Evolutionary conservation across 2,329 filamentous ascomycete species (phyloP), one percentile per base, ranked within the genome.

Genomic region (Diaporthe velutina): DNA sequence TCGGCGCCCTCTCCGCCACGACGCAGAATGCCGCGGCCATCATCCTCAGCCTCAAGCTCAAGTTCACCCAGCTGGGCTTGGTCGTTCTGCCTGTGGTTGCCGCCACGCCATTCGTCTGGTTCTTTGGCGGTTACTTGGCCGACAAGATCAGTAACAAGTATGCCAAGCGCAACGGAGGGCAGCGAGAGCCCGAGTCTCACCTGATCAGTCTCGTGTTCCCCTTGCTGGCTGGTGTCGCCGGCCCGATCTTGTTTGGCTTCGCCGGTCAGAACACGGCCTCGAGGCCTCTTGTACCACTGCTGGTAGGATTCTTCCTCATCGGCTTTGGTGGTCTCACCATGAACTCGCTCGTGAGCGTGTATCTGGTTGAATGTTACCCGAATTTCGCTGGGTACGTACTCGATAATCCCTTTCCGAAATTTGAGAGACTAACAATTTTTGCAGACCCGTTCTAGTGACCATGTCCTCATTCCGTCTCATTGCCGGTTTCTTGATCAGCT

Each of bases 381-480:
- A 75, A 74, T n/a, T 77, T 76, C 52, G 77, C 79, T 38, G 79
- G 79, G 75, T 78, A 45, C 33, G 76, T 75, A 15, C 1, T 15
- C 10, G 13, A 19, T 6, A 15, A 10, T 25, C 4, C n/a, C 1
- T 4, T 2, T 13, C 30, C 22, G 22, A 17, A 22, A 10, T 6
- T 12, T 3, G 19, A 54, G 5, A 35, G 5, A n/a, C 55, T 72
- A 54, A 76, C 25, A 73, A 28, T 12, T 19, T 8, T 2, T 17
- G n/a, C 28, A 79, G 78, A 15, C 77, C 79, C 48, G 78, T 79
- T 3, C 76, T 80, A 10, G 76, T 79, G 55, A 78, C 75, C 28
- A 76, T 79, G 54, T 79, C 78, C 9, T 78, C 78, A 1, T 74
- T 78, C 42, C 77, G 78, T 30, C 75, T 79, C 38, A 76, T 80